A percentile compares a stretch with the other conserved stretches of the same genome.
Evolutionary conservation across 768 basidiomycete species (phyloP).

Genomic region (Agaricus blazei): DNA sequence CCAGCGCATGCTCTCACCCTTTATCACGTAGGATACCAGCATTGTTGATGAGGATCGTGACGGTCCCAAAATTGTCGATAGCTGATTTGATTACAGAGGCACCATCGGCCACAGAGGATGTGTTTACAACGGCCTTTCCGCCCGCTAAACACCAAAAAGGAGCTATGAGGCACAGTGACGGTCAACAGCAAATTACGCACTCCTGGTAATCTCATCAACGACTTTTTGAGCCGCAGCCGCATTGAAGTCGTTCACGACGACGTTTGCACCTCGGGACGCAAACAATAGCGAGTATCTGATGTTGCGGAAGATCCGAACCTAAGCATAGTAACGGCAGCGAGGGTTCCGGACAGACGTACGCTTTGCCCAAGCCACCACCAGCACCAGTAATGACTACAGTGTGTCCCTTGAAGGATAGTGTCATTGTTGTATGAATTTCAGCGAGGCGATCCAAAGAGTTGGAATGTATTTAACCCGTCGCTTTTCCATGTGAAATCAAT

Average conservation of each 20-base stretch:
- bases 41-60: constrained; percentile 94
- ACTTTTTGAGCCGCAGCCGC: constrained; percentile 85
- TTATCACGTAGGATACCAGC: constrained; percentile 86
- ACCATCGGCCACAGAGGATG: constrained; percentile 84
- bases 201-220: constrained; percentile 80
- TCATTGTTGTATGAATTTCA: constrained; percentile 27
- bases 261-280: constrained; percentile 88
- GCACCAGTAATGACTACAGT: constrained; percentile 96
- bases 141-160: constrained; percentile 48
- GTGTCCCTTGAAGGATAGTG: constrained; percentile 77
- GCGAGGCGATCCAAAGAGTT: background rate
- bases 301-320: background rate
- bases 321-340: constrained; percentile 2
- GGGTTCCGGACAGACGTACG: constrained; percentile 45
- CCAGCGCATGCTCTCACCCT: constrained; percentile 39
- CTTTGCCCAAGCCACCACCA: constrained; percentile 89
- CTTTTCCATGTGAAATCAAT: background rate
- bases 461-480: background rate
- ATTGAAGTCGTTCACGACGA: constrained; percentile 95
- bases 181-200: constrained; percentile 33
- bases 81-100: constrained; percentile 83
- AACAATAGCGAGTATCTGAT: constrained; percentile 84
- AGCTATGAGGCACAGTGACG: background rate
- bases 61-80: constrained; percentile 74
- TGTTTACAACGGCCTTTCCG: constrained; percentile 84